Evolutionary conservation across 495 filamentous ascomycete species (phyloP).

Genomic region (Hamigera avellanea): DNA sequence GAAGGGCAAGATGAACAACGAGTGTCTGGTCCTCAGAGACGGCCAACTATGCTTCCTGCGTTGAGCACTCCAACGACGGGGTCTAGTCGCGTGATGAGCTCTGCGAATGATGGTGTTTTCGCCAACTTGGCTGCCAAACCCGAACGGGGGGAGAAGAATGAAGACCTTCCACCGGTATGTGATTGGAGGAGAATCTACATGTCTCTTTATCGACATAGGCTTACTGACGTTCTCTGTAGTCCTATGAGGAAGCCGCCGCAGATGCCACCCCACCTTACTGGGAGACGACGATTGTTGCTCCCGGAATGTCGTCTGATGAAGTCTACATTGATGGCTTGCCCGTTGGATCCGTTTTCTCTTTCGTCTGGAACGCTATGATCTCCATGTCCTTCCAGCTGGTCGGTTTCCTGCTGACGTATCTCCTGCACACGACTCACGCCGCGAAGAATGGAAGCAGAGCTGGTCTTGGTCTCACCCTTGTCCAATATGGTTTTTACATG

Average conservation of each 20-base stretch:
- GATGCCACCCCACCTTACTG: constrained; percentile 96
- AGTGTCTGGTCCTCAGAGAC: constrained; percentile 24
- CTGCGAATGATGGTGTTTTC: constrained; percentile 83
- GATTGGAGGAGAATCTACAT: too few species aligned
- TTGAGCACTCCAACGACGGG: constrained; percentile 26
- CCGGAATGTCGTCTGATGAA: constrained; percentile 75
- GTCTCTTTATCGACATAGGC: background rate
- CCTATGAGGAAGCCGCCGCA: constrained; percentile 96
- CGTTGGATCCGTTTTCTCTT: constrained; percentile 89
- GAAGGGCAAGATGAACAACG: constrained; percentile 12
- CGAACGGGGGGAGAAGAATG: constrained; percentile 64
- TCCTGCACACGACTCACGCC: constrained; percentile 93
- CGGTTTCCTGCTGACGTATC: constrained; percentile 94
- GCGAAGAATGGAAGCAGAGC: constrained; percentile 95
- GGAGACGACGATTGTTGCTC: constrained; percentile 96
- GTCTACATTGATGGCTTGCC: constrained; percentile 95
- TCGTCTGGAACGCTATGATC: constrained; percentile 98
- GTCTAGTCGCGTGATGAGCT: constrained; percentile 38
- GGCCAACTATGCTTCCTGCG: constrained; percentile 40
- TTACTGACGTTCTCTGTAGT: constrained; percentile 35
- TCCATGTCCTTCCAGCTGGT: constrained; percentile 96
- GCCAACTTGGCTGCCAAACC: constrained; percentile 91
- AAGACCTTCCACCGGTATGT: constrained; percentile 87
- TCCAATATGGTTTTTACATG: constrained; percentile 95
- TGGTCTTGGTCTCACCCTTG: constrained; percentile 88